Evolutionary conservation across 2,329 filamentous ascomycete species (phyloP).

Genomic region (Aspergillus awamori): DNA sequence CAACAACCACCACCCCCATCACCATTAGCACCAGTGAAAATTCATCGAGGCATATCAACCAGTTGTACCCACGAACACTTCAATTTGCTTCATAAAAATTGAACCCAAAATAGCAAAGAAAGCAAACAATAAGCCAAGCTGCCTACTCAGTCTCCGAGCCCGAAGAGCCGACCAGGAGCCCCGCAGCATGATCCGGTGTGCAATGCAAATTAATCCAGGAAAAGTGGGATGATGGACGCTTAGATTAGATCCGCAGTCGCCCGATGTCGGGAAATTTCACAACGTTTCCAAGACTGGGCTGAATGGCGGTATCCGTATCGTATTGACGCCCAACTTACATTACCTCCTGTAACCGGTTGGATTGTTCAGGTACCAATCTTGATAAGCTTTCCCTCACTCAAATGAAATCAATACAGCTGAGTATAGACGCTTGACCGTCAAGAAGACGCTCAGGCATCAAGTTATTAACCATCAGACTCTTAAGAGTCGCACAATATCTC

Average conservation of each 20-base stretch:
- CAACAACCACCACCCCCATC: not conserved
- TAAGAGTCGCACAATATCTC: not conserved
- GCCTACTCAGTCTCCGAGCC: not conserved
- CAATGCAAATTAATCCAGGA: constrained; percentile 6
- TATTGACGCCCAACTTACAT: not conserved
- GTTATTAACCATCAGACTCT: no score
- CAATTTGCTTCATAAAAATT: not conserved
- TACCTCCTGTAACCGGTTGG: not conserved
- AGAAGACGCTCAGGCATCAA: not conserved
- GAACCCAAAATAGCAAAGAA: not conserved
- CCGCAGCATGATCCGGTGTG: constrained; percentile 9
- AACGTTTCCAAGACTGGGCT: not conserved
- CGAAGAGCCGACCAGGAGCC: constrained; percentile 5
- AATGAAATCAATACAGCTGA: no score
- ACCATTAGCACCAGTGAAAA: no score
- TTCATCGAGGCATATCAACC: no score
- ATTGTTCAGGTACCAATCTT: not conserved
- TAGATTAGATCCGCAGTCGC: constrained; percentile 28
- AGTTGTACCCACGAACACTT: not conserved
- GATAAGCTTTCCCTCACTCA: not conserved
- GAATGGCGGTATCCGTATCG: not conserved
- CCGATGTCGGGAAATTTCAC: constrained; percentile 26
- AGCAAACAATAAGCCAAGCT: not conserved
- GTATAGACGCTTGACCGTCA: no score
- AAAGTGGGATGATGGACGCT: constrained; percentile 16